Evolutionary conservation across 495 filamentous ascomycete species (phyloP).

Genomic region (Xylaria sp.): DNA sequence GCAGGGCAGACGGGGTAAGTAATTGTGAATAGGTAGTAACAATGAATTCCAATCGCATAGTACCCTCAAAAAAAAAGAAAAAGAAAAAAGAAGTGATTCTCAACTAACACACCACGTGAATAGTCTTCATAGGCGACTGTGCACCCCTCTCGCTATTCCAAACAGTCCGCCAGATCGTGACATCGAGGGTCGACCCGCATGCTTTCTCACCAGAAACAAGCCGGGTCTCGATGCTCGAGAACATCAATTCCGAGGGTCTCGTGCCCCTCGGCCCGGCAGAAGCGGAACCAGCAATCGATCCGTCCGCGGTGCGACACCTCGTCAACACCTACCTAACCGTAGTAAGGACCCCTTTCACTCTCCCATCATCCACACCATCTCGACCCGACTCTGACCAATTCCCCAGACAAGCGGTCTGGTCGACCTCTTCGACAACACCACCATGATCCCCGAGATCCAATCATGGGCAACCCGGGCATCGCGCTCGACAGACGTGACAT

Average conservation of each 20-base stretch:
- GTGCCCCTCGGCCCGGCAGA: conserved; percentile 21
- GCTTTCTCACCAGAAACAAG: conserved; percentile 70
- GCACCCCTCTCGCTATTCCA: conserved; percentile 73
- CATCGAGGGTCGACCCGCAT: conserved; percentile 64
- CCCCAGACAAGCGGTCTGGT: conserved; percentile 48
- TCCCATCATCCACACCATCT: too few species aligned
- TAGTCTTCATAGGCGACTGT: conserved; percentile 71
- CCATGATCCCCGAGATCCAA: conserved; percentile 39
- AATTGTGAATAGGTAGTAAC: not conserved
- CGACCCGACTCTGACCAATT: too few species aligned
- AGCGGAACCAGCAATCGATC: conserved; percentile 36
- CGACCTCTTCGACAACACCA: conserved; percentile 47
- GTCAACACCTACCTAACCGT: conserved; percentile 47
- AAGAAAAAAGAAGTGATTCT: not conserved
- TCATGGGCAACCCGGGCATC: conserved; percentile 38
- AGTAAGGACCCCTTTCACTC: conserved; percentile 24
- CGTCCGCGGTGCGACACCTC: conserved; percentile 26
- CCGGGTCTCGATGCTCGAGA: conserved; percentile 70
- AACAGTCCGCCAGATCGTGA: conserved; percentile 71
- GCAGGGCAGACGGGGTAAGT: conserved; percentile 62
- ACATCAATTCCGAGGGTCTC: conserved; percentile 35
- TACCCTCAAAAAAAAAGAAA: not conserved
- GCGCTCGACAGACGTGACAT: conserved; percentile 48
- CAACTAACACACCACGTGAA: not conserved
- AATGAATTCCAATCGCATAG: not conserved